A percentile compares a stretch with the other conserved stretches of the same genome.
These are phyloP conservation scores for Trichoderma oligosporum DNA, from an alignment of 2,329 filamentous ascomycete species.

Conservation along the genomic window DNA sequence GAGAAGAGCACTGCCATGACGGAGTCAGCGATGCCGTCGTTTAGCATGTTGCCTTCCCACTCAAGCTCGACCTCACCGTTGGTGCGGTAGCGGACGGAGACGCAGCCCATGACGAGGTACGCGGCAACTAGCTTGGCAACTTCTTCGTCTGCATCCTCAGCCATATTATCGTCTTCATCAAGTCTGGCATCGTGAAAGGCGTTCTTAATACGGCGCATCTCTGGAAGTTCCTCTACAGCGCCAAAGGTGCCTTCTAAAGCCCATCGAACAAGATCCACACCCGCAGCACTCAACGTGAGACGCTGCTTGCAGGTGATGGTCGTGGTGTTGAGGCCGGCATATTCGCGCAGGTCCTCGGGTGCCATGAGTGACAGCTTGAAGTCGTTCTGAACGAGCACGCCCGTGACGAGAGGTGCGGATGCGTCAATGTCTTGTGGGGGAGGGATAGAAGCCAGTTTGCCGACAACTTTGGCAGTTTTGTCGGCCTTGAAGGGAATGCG, in stretches of 20 bases:
- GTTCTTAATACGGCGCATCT: constrained; percentile 42
- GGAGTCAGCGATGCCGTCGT: constrained; percentile 96
- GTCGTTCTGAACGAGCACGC: constrained; percentile 93
- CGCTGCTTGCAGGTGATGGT: constrained; percentile 91
- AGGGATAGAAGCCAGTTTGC: constrained; percentile 78
- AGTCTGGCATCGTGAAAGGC: constrained; percentile 35
- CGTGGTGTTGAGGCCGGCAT: constrained; percentile 93
- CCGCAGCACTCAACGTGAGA: constrained; percentile 80
- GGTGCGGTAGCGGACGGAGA: constrained; percentile 72
- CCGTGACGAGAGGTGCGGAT: constrained; percentile 62
- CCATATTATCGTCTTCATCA: constrained; percentile 26
- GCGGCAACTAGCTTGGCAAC: constrained; percentile 51
- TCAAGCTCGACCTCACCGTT: constrained; percentile 83
- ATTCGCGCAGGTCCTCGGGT: constrained; percentile 91
- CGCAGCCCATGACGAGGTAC: constrained; percentile 83
- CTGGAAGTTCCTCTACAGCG: constrained; percentile 66
- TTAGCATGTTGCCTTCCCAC: constrained; percentile 97
- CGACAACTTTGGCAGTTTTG: constrained; percentile 94
- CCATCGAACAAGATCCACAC: constrained; percentile 89
- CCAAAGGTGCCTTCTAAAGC: constrained; percentile 93
- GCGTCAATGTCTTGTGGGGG: constrained; percentile 52
- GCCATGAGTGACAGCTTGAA: constrained; percentile 98
- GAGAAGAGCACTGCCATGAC: constrained; percentile 89
- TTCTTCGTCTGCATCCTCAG: constrained; percentile 63
- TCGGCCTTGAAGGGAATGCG: constrained; percentile 93